These are phyloP conservation scores for Leccinum barrowsii DNA, from an alignment of 768 basidiomycete species.

Conservation along the genomic window DNA sequence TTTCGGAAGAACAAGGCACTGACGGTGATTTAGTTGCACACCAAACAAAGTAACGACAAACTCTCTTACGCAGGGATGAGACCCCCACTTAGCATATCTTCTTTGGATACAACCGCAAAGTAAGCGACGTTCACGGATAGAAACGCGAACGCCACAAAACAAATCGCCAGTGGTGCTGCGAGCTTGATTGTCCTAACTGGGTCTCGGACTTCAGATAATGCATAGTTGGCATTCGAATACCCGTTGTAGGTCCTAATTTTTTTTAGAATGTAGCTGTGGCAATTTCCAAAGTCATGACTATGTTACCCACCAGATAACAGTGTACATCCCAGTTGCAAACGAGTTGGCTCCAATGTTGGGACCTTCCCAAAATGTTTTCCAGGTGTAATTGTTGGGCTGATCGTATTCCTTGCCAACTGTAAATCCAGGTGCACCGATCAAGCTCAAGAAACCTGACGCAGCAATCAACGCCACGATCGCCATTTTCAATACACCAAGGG, in stretches of 20 bases:
- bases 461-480: constrained; percentile 49
- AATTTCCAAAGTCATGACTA: not conserved
- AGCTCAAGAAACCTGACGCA: constrained; percentile 49
- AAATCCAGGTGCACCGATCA: constrained; percentile 49
- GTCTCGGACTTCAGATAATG: constrained; percentile 64
- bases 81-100: constrained; percentile 61
- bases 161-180: constrained; percentile 66
- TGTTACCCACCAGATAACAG: constrained; percentile 58
- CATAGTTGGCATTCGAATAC: constrained; percentile 74
- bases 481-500: constrained; percentile 61
- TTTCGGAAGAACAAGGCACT: constrained; percentile 75
- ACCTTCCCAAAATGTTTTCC: constrained; percentile 64
- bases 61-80: constrained; percentile 62
- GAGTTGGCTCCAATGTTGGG: constrained; percentile 53
- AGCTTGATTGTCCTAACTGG: constrained; percentile 68
- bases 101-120: constrained; percentile 68
- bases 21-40: not conserved
- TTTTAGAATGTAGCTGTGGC: not conserved
- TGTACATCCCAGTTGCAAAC: constrained; percentile 62
- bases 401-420: constrained; percentile 48
- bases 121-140: constrained; percentile 68
- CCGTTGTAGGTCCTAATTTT: constrained; percentile 61
- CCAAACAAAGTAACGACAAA: not conserved
- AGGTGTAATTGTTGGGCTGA: constrained; percentile 53
- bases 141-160: constrained; percentile 56